Base-by-base conservation (phyloP, 352 stramenopile genomes). In the Thalassiosira ordinaria region DNA sequence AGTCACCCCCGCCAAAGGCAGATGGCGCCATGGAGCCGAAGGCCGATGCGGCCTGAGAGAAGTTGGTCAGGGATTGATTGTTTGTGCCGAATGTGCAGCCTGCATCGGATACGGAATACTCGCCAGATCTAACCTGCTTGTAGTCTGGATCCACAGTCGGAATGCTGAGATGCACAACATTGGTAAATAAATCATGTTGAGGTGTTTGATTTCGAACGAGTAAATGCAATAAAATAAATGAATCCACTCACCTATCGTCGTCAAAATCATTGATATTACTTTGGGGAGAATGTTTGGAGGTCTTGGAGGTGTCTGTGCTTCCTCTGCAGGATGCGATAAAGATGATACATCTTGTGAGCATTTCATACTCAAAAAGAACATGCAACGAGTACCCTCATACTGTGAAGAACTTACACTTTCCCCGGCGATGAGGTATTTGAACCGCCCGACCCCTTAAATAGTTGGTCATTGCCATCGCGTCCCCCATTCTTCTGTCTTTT, bases 121-220 rank as follows among this genome's bases (percentile, higher is more conserved):
- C 69, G 24, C 62, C 49, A 7, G 41, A 62, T 14, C 44, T 11
- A 16, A 63, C 14, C 6, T 67, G 60, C 14, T 78, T 81, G 66
- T 86, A 86, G 57, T 82, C 78, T 29, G 78, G 65, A 56, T 86
- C 78, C 33, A 86, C 65, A 0, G 78, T 86, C 33, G 78, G 78
- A 9, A 86, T 72, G 55, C 78, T 85, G n/a, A n/a, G n/a, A n/a
- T n/a, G n/a, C n/a, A n/a, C n/a, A n/a, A n/a, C n/a, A n/a, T n/a
- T n/a, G n/a, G n/a, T n/a, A n/a, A n/a, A n/a, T n/a, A n/a, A n/a
- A n/a, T n/a, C n/a, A n/a, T n/a, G n/a, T n/a, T n/a, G n/a, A n/a
- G n/a, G n/a, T n/a, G n/a, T n/a, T n/a, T n/a, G n/a, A n/a, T n/a
- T n/a, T n/a, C n/a, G n/a, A n/a, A n/a, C n/a, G n/a, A n/a, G n/a